Evolutionary conservation across 495 filamentous ascomycete species (phyloP), one percentile per base, ranked within the genome.

Genomic region (Thermothielavioides terrestris): DNA sequence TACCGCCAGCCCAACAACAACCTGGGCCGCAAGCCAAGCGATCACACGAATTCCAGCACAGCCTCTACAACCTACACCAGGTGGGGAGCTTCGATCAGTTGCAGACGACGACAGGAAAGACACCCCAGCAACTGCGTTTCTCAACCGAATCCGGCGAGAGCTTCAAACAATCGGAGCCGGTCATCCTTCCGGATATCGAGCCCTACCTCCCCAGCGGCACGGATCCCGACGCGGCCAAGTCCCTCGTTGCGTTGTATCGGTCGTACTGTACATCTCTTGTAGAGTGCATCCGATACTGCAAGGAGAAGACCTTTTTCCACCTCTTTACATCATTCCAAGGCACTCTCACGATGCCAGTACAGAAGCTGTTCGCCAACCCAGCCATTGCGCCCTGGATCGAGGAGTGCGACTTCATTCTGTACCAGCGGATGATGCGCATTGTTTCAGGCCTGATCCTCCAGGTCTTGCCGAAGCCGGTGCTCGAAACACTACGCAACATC

Each of bases 321-420:
- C 82, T 94, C n/a, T 95, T 94, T 65, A 86, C 84, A 28, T 91
- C 91, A 8, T 97, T 97, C 66, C 86, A 94, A 54, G 94, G 92
- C 46, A 95, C 89, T 2, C 75, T 98, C 57, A 97, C 92, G 14
- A 89, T 94, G 62, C 94, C 94, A 3, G 89, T 95, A n/a, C 90
- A 95, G 68, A 96, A 91, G 67, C 76, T 98, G 10, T 82, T 98
- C 51, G 80, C 82, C 6, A 80, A 92, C 56, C 85, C 84, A 2
- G 80, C 77, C 47, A 72, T 98, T 41, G 86, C 89, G 12, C 79
- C 85, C 3, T 98, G 92, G 92, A 94, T 98, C 53, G 84, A 88
- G 57, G 84, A 94, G 61, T 95, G 88, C 57, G 92, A 98, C 56
- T 91, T 89, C 71, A 71, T 89, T 31, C 88, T 96, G 75, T 98